phyloP scores from a whole-genome alignment of 345 rosid genomes.

The Gossypium sturtianum region DNA sequence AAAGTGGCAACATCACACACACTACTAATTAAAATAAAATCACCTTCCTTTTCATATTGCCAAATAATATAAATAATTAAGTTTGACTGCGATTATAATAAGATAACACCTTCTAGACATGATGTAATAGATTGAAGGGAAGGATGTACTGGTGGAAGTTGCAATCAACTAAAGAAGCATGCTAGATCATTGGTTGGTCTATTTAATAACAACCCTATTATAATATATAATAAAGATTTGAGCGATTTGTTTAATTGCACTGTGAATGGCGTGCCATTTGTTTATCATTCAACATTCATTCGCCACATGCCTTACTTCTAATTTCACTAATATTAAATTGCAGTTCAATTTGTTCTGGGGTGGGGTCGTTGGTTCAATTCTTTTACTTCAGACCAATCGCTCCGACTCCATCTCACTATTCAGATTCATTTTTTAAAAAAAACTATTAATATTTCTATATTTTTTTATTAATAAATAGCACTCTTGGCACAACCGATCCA shows the following conservation, averaged over 20 bases:
- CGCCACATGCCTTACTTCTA: no score
- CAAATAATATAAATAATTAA: neutral
- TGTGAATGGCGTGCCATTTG: constrained; percentile 12
- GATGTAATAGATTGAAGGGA: no score
- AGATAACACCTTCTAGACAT: no score
- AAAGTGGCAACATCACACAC: constrained; percentile 3
- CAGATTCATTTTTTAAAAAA: no score
- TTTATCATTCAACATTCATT: neutral
- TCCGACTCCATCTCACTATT: no score
- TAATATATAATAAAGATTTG: neutral
- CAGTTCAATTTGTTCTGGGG: no score
- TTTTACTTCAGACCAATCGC: no score
- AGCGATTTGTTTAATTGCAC: neutral
- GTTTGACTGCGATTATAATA: neutral
- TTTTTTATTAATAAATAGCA: no score
- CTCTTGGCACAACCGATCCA: no score
- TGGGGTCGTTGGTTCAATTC: no score
- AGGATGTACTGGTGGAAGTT: neutral
- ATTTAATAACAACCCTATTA: constrained; percentile 21
- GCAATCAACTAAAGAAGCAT: constrained; percentile 27
- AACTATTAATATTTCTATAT: no score
- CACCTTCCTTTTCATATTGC: neutral
- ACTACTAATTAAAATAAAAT: neutral
- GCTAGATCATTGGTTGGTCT: constrained; percentile 35
- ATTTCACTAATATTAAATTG: no score